Conservation (phyloP, 2,329 filamentous ascomycete species). For the Talaromyces islandicus region DNA sequence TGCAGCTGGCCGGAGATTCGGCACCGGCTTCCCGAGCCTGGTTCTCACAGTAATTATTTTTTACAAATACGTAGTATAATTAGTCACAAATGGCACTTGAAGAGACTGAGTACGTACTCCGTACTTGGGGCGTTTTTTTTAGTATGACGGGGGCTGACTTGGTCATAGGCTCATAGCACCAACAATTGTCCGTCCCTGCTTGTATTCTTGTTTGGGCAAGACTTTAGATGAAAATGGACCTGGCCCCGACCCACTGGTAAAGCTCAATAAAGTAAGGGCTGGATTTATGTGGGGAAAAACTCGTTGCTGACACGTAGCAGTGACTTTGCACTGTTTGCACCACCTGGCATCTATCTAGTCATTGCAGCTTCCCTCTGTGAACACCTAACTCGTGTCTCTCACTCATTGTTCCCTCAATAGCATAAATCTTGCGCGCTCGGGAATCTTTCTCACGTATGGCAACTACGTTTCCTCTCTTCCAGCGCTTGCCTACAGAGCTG, state of each 20-base stretch:
- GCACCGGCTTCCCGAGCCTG: no score
- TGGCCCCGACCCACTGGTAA: background rate
- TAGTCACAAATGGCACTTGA: no score
- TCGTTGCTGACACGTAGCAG: background rate
- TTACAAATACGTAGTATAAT: no score
- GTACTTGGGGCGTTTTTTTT: no score
- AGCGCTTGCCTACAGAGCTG: constrained; percentile 8
- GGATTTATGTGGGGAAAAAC: background rate
- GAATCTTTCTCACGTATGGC: background rate
- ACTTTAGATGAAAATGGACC: background rate
- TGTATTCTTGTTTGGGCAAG: background rate
- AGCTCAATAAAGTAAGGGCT: background rate
- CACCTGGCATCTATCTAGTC: background rate
- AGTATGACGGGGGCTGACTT: no score
- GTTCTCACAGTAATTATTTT: no score
- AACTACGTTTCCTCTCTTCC: constrained; percentile 9
- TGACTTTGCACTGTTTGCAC: background rate
- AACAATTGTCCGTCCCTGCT: background rate
- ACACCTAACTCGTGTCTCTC: background rate
- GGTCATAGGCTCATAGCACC: no score
- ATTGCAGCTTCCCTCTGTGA: background rate
- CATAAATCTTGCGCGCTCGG: background rate
- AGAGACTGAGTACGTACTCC: no score
- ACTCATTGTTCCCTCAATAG: background rate
- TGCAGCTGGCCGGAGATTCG: no score